Evolutionary conservation across 2,329 filamentous ascomycete species (phyloP).

Genomic region (Drechmeria coniospora): DNA sequence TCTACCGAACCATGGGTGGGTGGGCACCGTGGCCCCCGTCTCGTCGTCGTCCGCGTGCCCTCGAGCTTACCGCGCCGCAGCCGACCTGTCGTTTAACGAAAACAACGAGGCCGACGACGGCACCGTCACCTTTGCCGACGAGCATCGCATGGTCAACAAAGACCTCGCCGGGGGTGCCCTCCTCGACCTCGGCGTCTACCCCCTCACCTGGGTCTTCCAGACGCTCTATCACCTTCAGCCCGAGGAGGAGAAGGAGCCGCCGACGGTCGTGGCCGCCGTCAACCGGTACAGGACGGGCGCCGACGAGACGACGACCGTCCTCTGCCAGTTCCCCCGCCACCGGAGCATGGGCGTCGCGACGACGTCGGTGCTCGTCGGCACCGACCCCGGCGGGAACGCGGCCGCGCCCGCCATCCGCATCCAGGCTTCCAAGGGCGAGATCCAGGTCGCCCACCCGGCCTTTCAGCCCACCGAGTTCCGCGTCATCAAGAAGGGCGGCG

Average conservation of each 20-base stretch:
- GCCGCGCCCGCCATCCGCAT: conserved; percentile 58
- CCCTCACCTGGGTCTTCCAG: conserved; percentile 83
- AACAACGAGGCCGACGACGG: conserved; percentile 35
- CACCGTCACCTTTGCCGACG: conserved; percentile 39
- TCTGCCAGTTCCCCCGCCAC: conserved; percentile 57
- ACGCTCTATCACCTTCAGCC: conserved; percentile 70
- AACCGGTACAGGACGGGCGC: conserved; percentile 59
- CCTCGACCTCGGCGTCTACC: conserved; percentile 78
- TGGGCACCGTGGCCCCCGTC: conserved; percentile 2
- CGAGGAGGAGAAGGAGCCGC: conserved; percentile 49
- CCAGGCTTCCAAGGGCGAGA: conserved; percentile 67
- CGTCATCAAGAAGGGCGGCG: conserved; percentile 40
- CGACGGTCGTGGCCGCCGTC: conserved; percentile 52
- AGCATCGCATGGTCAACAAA: conserved; percentile 65
- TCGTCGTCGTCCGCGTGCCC: background rate
- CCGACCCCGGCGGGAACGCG: conserved; percentile 45
- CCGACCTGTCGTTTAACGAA: conserved; percentile 46
- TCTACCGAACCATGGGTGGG: conserved; percentile 43
- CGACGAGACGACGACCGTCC: conserved; percentile 65
- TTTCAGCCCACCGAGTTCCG: conserved; percentile 53
- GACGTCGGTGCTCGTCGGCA: conserved; percentile 45
- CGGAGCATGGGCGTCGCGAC: conserved; percentile 58
- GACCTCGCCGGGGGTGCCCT: conserved; percentile 71
- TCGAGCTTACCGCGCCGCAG: conserved; percentile 14
- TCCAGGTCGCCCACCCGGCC: conserved; percentile 60